These are phyloP conservation scores for Lyophyllum atratum DNA, from an alignment of 768 basidiomycete genomes.

Conservation along the genomic window DNA sequence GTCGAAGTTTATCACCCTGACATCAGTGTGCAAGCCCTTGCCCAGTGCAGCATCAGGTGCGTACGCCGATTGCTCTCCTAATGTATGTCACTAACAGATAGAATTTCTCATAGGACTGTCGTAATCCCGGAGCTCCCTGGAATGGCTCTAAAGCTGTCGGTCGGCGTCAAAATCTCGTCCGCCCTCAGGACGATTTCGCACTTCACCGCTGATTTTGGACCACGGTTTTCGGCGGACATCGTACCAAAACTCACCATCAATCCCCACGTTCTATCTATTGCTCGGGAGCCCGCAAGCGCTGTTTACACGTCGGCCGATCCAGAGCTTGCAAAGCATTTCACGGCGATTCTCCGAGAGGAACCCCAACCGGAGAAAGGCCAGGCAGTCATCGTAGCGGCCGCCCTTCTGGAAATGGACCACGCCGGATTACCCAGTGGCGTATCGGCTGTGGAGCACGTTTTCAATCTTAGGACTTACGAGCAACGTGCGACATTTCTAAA, in stretches of 20 bases:
- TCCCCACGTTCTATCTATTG: slow-evolving; percentile 41
- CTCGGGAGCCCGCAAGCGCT: slow-evolving; percentile 52
- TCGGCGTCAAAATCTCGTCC: slow-evolving; percentile 61
- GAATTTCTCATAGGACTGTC: slow-evolving; percentile 39
- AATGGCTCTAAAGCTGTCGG: slow-evolving; percentile 50
- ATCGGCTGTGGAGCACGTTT: slow-evolving; percentile 48
- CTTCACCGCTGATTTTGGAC: slow-evolving; percentile 57
- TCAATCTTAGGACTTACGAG: slow-evolving; percentile 45
- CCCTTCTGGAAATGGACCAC: slow-evolving; percentile 56
- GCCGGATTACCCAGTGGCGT: slow-evolving; percentile 37
- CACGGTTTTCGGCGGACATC: slow-evolving; percentile 52
- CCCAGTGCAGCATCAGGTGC: slow-evolving; percentile 58
- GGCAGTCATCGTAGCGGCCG: slow-evolving; percentile 49
- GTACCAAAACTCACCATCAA: slow-evolving; percentile 51
- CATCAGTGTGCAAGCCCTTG: slow-evolving; percentile 42
- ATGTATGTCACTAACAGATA: background rate
- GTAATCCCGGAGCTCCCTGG: slow-evolving; percentile 44
- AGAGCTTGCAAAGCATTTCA: slow-evolving; percentile 53
- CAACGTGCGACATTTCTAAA: slow-evolving; percentile 50
- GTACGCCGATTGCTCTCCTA: slow-evolving; percentile 7
- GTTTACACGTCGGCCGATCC: slow-evolving; percentile 43
- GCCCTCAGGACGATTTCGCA: slow-evolving; percentile 60
- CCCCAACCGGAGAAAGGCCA: slow-evolving; percentile 41
- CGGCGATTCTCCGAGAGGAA: slow-evolving; percentile 48
- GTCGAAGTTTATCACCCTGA: slow-evolving; percentile 42